Evolutionary conservation across 495 filamentous ascomycete species (phyloP).

Genomic region (Tuber calosporum): DNA sequence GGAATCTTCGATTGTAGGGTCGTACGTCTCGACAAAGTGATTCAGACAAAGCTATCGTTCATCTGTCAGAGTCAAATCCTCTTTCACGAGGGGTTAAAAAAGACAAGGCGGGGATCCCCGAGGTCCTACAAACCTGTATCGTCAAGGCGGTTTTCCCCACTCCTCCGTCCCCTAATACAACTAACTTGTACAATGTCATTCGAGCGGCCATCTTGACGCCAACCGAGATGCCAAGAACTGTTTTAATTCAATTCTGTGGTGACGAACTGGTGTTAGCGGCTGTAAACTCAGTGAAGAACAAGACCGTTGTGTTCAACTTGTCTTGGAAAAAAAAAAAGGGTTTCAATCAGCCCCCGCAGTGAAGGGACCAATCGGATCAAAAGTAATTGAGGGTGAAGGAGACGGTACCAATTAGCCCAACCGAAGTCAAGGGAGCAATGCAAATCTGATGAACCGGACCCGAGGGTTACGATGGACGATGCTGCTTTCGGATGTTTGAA

Average conservation of each 20-base stretch:
- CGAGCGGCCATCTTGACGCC: conserved; percentile 29
- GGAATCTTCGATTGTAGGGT: conserved; percentile 94
- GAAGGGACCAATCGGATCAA: conserved; percentile 20
- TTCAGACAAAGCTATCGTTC: conserved; percentile 60
- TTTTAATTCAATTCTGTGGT: conserved; percentile 14
- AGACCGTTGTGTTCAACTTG: conserved; percentile 13
- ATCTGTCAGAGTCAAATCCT: conserved; percentile 25
- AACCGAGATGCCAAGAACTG: conserved; percentile 6
- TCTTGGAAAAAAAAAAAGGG: neutral
- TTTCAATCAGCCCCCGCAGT: neutral
- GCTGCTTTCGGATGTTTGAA: conserved; percentile 16
- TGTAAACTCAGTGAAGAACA: conserved; percentile 26
- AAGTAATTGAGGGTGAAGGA: conserved; percentile 19
- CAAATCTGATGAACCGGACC: conserved; percentile 26
- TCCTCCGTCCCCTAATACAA: conserved; percentile 89
- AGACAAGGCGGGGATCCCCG: conserved; percentile 12
- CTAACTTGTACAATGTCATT: conserved; percentile 98
- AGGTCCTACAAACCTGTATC: conserved; percentile 60
- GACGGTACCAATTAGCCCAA: conserved; percentile 26
- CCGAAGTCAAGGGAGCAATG: conserved; percentile 17
- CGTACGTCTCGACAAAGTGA: conserved; percentile 82
- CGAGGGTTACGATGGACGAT: conserved; percentile 25
- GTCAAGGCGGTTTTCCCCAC: conserved; percentile 91
- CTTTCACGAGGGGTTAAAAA: conserved; percentile 16
- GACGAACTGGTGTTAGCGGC: conserved; percentile 11